A percentile compares a stretch with the other conserved stretches of the same genome.
Conservation (phyloP, 1,284 basidiomycete genomes). For the Austroboletus niveus region DNA sequence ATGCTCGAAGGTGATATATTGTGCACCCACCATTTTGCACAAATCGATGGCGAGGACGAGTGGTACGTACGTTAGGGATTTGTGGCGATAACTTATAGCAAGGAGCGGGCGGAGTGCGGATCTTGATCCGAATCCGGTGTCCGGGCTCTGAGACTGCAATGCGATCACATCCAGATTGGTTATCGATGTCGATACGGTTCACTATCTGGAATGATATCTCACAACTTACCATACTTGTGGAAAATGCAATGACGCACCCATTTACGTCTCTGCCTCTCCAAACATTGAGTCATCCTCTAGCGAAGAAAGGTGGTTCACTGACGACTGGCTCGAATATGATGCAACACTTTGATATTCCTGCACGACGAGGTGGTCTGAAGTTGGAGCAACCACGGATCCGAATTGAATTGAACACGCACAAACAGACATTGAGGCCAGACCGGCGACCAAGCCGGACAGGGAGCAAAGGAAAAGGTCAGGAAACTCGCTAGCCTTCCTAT, state of each 20-base stretch:
- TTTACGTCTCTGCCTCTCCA: not conserved
- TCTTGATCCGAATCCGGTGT: conserved; percentile 60
- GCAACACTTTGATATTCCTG: not conserved
- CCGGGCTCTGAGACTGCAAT: conserved; percentile 1
- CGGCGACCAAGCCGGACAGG: conserved; percentile 6
- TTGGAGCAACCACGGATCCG: conserved; percentile 11
- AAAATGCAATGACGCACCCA: conserved; percentile 3
- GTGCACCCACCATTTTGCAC: conserved; percentile 31
- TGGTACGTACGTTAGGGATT: conserved; percentile 35
- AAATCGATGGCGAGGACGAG: conserved; percentile 35
- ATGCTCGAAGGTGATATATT: not conserved
- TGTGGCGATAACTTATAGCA: conserved; percentile 50
- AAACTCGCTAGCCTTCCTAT: not conserved
- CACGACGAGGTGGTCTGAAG: not conserved
- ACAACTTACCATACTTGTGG: not conserved
- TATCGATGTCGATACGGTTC: conserved; percentile 33
- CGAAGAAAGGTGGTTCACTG: no score
- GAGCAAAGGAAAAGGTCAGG: not conserved
- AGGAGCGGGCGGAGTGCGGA: conserved; percentile 57
- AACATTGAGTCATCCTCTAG: not conserved
- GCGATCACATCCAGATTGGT: conserved; percentile 22
- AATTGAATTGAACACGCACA: not conserved
- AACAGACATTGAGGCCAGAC: not conserved
- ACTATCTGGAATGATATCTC: conserved; percentile 14
- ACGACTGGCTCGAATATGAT: no score